Percentiles rank a stretch among this genome's conserved stretches.
phyloP scores from a whole-genome alignment of 2,329 filamentous ascomycete species.

The Achaetomium macrosporum region DNA sequence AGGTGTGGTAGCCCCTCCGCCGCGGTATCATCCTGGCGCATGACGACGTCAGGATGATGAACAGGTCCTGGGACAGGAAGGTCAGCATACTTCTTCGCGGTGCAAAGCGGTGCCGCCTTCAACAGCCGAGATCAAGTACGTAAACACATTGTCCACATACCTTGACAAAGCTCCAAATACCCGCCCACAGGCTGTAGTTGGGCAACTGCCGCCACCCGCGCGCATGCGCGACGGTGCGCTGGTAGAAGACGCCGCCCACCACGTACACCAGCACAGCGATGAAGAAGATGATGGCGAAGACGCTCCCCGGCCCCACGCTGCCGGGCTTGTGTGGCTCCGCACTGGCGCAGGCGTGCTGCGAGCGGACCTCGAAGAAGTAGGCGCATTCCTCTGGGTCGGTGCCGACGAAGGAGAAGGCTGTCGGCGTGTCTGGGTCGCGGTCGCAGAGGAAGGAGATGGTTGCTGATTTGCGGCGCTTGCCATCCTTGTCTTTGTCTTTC shows the following conservation, averaged over 20 bases:
- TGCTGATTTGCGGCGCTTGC: conserved; percentile 62
- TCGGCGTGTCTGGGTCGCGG: conserved; percentile 63
- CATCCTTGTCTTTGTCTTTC: conserved; percentile 27
- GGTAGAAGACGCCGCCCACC: conserved; percentile 89
- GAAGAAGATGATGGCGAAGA: conserved; percentile 81
- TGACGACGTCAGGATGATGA: conserved; percentile 63
- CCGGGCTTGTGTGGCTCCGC: conserved; percentile 66
- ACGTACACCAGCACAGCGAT: conserved; percentile 81
- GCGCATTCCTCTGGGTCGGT: conserved; percentile 81
- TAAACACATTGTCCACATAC: conserved; percentile 41
- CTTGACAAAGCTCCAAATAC: conserved; percentile 76
- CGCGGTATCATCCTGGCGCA: conserved; percentile 61
- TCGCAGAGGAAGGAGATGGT: conserved; percentile 94
- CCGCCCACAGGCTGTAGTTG: conserved; percentile 89
- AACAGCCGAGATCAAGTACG: no score
- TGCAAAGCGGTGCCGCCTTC: no score
- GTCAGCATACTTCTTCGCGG: neutral
- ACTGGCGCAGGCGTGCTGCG: conserved; percentile 68
- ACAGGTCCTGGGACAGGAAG: conserved; percentile 46
- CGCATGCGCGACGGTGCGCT: conserved; percentile 88
- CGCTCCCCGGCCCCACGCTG: conserved; percentile 62
- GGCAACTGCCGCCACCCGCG: conserved; percentile 92
- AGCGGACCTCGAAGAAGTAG: conserved; percentile 93
- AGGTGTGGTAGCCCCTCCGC: conserved; percentile 60
- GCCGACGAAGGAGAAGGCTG: conserved; percentile 77